Evolutionary conservation across 176 grass and related monocot species (phyloP).

Genomic region (Triticum turgidum): DNA sequence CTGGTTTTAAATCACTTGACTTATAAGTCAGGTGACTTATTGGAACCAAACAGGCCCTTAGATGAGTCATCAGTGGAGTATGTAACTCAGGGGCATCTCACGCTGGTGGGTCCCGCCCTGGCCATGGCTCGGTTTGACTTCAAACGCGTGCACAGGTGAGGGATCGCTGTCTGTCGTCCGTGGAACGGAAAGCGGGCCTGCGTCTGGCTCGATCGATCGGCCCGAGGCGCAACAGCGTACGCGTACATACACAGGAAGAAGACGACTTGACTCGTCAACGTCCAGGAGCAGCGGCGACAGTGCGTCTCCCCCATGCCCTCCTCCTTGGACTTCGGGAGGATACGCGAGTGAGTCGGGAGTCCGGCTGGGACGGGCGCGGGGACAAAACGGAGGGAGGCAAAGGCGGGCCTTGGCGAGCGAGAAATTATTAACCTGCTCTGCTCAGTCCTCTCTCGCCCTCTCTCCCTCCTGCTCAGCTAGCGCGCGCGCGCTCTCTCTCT

Average conservation of each 20-base stretch:
- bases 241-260: not conserved
- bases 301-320: not conserved
- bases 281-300: not conserved
- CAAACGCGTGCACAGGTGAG: not conserved
- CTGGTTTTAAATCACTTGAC: no score
- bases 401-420: not conserved
- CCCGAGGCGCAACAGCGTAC: not conserved
- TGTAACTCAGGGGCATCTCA: not conserved
- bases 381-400: slow-evolving; percentile 25
- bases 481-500: not conserved
- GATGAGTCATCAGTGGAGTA: not conserved
- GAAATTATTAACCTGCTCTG: not conserved
- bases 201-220: not conserved
- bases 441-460: no score
- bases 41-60: no score
- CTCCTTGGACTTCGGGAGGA: not conserved
- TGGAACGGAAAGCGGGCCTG: slow-evolving; percentile 2
- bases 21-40: no score
- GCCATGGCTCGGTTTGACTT: slow-evolving; percentile 17
- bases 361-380: not conserved
- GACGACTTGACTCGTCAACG: slow-evolving; percentile 15
- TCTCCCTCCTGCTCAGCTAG: no score
- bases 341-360: not conserved
- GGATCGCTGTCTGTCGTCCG: not conserved
- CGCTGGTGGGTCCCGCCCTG: not conserved